Conservation (phyloP, 768 basidiomycete species). For the Artomyces pyxidatus region DNA sequence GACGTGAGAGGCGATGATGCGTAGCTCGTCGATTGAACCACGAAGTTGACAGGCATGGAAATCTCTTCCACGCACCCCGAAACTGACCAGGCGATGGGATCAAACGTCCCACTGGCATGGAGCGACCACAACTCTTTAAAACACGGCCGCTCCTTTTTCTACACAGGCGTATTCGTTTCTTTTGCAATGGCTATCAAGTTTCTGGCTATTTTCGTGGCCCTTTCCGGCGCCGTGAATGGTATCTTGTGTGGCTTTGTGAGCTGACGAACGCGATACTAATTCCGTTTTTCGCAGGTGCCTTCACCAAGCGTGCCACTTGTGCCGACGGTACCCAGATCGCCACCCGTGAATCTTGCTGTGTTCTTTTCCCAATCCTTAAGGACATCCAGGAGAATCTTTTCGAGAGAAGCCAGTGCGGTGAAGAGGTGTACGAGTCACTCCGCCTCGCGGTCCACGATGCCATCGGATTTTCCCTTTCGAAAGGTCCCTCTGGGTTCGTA, state of each 20-base stretch:
- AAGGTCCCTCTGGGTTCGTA: conserved; percentile 11
- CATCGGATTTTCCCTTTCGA: conserved; percentile 12
- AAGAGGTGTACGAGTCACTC: conserved; percentile 23
- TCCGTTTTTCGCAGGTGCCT: conserved; percentile 9
- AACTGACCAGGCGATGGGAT: too few relatives aligned
- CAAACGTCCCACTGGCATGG: too few relatives aligned
- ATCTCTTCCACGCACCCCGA: too few relatives aligned
- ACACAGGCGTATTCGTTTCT: too few relatives aligned
- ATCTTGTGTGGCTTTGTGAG: background rate
- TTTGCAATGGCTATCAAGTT: conserved; percentile 18
- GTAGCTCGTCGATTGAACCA: too few relatives aligned
- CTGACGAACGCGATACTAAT: background rate
- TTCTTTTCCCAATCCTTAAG: conserved; percentile 24
- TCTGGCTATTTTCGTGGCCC: conserved; percentile 13
- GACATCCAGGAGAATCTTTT: conserved; percentile 24
- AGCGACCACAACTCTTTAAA: too few relatives aligned
- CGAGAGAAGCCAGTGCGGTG: conserved; percentile 22
- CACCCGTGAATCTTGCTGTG: conserved; percentile 24
- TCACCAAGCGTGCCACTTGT: conserved; percentile 21
- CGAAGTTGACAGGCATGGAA: too few relatives aligned
- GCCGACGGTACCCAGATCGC: conserved; percentile 24
- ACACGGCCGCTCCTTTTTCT: too few relatives aligned
- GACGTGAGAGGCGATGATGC: too few relatives aligned
- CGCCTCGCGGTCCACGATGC: conserved; percentile 24
- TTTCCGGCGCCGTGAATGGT: conserved; percentile 13